These are phyloP conservation scores for Penicillium nucicola DNA, from an alignment of 495 filamentous ascomycete species.

Conservation along the genomic window DNA sequence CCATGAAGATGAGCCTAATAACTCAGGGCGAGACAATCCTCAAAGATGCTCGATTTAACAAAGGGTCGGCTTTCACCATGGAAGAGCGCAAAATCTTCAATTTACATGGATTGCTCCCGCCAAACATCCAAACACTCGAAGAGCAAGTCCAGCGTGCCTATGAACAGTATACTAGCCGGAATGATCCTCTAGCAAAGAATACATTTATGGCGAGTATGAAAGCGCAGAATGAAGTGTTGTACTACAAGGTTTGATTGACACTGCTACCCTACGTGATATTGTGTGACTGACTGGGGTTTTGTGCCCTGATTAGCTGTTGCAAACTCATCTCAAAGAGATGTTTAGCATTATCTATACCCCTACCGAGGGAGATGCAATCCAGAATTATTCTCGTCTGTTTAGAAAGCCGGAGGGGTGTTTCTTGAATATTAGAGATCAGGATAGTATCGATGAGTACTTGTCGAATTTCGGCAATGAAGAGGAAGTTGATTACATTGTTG, in stretches of 20 bases:
- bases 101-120: constrained; percentile 68
- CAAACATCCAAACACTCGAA: constrained; percentile 69
- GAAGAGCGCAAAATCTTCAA: constrained; percentile 67
- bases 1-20: too few relatives aligned
- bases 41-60: constrained; percentile 72
- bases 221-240: constrained; percentile 64
- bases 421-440: constrained; percentile 46
- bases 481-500: constrained; percentile 87
- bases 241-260: constrained; percentile 18
- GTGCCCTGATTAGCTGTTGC: constrained; percentile 45
- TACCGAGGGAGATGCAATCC: constrained; percentile 88
- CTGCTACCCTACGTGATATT: background rate
- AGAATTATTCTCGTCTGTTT: constrained; percentile 79
- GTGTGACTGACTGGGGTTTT: background rate
- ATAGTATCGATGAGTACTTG: constrained; percentile 60
- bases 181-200: constrained; percentile 67
- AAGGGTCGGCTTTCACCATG: constrained; percentile 70
- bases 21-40: constrained; percentile 59
- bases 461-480: constrained; percentile 64
- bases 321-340: constrained; percentile 76
- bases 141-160: constrained; percentile 79
- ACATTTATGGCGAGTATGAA: constrained; percentile 79
- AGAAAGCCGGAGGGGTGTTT: constrained; percentile 73
- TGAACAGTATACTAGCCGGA: constrained; percentile 63
- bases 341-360: constrained; percentile 87